Conservation (phyloP, 1,284 basidiomycete species). For the Ganoderma sp. region DNA sequence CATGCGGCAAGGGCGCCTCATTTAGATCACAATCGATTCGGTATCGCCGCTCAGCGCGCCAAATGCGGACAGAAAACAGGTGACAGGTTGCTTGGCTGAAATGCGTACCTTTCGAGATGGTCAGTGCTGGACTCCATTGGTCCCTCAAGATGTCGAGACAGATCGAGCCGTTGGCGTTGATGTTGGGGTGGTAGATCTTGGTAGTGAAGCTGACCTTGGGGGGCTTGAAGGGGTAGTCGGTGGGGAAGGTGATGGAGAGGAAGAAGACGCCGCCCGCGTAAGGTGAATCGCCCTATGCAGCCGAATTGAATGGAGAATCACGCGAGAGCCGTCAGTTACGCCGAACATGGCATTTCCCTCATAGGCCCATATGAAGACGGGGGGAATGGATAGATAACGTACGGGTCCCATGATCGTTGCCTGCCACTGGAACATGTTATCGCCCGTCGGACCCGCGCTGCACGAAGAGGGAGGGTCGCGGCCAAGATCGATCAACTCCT, state of each 20-base stretch:
- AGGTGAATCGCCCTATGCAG: constrained; percentile 83
- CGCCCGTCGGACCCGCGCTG: constrained; percentile 94
- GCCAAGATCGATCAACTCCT: constrained; percentile 98
- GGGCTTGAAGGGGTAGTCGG: constrained; percentile 98
- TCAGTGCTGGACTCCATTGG: constrained; percentile 98
- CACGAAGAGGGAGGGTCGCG: constrained; percentile 97
- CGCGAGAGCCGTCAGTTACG: constrained; percentile 26
- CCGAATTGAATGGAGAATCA: constrained; percentile 24
- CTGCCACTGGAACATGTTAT: constrained; percentile 98
- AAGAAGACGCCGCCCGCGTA: constrained; percentile 98
- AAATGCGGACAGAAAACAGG: neutral
- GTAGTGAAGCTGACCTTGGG: constrained; percentile 99
- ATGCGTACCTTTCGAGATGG: constrained; percentile 92
- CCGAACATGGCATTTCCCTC: constrained; percentile 17
- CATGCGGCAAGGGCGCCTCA: neutral
- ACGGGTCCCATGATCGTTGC: constrained; percentile 98
- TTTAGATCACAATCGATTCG: constrained; percentile 13
- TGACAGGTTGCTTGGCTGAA: neutral
- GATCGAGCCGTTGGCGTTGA: constrained; percentile 98
- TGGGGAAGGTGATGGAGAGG: constrained; percentile 91
- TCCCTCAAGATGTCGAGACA: constrained; percentile 98
- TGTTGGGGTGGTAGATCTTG: constrained; percentile 97
- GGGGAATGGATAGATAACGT: constrained; percentile 45
- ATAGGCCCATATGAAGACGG: constrained; percentile 10
- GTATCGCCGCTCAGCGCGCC: neutral